Evolutionary conservation across 2,329 filamentous ascomycete species (phyloP), one percentile per base, ranked within the genome.

Genomic region (Aquanectria penicillioides): DNA sequence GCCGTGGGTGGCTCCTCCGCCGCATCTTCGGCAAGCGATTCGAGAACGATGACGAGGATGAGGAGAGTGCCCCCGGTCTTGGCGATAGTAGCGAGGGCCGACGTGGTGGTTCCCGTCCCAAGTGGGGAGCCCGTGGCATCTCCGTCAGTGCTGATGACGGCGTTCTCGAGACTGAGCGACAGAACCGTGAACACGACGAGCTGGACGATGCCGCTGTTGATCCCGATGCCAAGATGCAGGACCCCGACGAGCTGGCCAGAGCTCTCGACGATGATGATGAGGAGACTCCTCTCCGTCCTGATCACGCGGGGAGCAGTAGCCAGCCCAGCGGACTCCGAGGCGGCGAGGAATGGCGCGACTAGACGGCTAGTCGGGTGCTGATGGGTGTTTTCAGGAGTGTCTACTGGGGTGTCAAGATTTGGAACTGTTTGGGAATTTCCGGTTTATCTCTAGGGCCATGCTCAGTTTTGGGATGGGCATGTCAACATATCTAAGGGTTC

Each of bases 1-100:
- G 89, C 63, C 89, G 92, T 54, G 92, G 93, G 63, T 97, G 93
- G 89, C 81, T 98, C 23, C 86, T 97, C 9, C 86, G 86, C 64
- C 86, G 89, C 47, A 88, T 97, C 64, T 89, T 97, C 59, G 92
- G 90, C 52, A 84, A 83, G 78, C 74, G 79, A 50, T 73, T 79
- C 2, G 77, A 80, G 47, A 77, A 78, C n/a, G 77, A 80, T n/a
- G 81, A 82, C 3, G 82, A 86, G 15, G 87, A 89, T 57, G 87
- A 89, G 68, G 87, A 90, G 72, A 84, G 82, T 37, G 78, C 77
- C 2, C 83, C 81, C 3, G 81, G 80, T 18, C 72, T 86, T 20
- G 79, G 80, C 6, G 68, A 73, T 25, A 65, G 73, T 36, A 68
- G 65, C 13, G 63, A 70, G 5, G 64, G 66, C n/a, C 64, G 71